phyloP scores from a whole-genome alignment of 352 stramenopile genomes.

The Globisporangium spiculum region DNA sequence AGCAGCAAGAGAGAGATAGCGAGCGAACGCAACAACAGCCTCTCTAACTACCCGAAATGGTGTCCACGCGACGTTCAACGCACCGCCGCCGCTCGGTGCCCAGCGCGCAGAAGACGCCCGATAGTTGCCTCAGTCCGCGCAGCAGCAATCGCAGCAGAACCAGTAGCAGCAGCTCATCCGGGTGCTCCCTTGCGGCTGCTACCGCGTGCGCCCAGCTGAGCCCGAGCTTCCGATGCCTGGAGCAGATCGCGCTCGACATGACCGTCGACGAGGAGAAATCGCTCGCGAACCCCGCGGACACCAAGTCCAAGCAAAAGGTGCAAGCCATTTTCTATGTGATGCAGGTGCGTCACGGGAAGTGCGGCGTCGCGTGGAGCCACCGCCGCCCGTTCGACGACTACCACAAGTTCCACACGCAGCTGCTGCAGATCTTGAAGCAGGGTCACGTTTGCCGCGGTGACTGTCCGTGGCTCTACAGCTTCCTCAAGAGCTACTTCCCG shows the following conservation, averaged over 20 bases:
- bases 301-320: not conserved
- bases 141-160: not conserved
- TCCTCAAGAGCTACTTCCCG: conserved; percentile 22
- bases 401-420: conserved; percentile 3
- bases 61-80: not conserved
- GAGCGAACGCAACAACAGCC: not conserved
- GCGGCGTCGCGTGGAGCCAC: conserved; percentile 12
- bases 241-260: conserved; percentile 13
- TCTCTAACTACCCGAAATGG: not conserved
- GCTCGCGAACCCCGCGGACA: not conserved
- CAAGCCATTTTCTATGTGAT: conserved; percentile 13
- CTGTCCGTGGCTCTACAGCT: conserved; percentile 23
- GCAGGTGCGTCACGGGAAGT: conserved; percentile 9
- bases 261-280: conserved; percentile 14
- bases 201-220: conserved; percentile 2
- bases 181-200: not conserved
- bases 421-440: conserved; percentile 10
- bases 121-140: conserved; percentile 5
- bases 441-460: conserved; percentile 13
- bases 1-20: not conserved
- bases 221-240: conserved; percentile 16
- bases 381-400: not conserved
- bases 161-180: not conserved
- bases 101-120: not conserved
- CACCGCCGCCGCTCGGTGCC: not conserved